Base-by-base conservation (phyloP, 2,329 filamentous ascomycete species). In the Trichoderma sp. region DNA sequence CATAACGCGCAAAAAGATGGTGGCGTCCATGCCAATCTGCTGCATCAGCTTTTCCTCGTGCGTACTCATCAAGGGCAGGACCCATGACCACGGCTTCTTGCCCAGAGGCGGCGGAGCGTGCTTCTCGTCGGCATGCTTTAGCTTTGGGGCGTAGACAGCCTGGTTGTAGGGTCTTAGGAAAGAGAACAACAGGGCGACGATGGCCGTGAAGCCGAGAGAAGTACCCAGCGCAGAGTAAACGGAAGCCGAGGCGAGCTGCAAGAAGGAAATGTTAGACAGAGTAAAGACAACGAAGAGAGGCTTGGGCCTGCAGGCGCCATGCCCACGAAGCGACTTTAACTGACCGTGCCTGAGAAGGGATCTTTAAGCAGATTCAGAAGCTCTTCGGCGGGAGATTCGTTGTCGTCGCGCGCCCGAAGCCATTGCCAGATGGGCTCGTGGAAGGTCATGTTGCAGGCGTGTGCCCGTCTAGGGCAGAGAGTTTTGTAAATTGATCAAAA, bases 91-190 rank as follows among this genome's bases (percentile, higher is more conserved):
- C 11, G 95, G 83, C n/a, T 92, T 91, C 76, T 91, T 96, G 68
- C 91, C 92, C 75, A 98, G 86, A 0, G 91, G 89, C 14, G 96
- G 96, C 21, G 95, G 96, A 11, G 92, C 88, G 82, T 97, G 94
- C 79, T 91, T 93, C 73, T 93, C 89, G 78, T 98, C 95, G 77
- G 93, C 91, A 83, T 97, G 91, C 78, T 97, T 97, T 59, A 96
- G 85, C 78, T 96, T 95, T 51, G 96, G 96, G 4, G 96, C 94
- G 81, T 99, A 99, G 59, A 99, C 93, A 74, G 95, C 87, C 68
- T 90, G 91, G 79, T 98, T 95, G 80, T 94, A 94, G 5, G 96
- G 96, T 70, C 96, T 92, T 67, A 98, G 84, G 74, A 97, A 83
- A 71, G 93, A 97, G 85, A 98, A 99, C 72, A 89, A 81, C 69